phyloP scores from a whole-genome alignment of 2,329 filamentous ascomycete species.

The Byssothecium circinans region DNA sequence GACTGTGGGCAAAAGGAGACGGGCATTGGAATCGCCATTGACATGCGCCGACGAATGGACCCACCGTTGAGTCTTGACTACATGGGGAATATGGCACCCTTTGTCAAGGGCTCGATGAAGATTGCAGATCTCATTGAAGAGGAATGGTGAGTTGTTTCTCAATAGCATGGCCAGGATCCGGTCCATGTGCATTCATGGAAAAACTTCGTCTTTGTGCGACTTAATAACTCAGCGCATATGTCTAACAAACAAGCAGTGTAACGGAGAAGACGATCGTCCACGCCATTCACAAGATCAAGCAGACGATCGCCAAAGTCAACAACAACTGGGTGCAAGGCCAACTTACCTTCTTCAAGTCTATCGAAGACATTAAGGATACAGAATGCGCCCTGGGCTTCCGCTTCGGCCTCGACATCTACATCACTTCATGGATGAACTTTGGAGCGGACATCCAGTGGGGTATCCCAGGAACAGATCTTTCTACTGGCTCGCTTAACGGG shows the following conservation, averaged over 20 bases:
- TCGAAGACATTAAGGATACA: slow-evolving; percentile 32
- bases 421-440: slow-evolving; percentile 41
- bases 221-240: too few relatives aligned
- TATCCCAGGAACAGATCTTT: slow-evolving; percentile 37
- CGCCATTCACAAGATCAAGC: slow-evolving; percentile 30
- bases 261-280: slow-evolving; percentile 31
- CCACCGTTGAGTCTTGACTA: slow-evolving; percentile 28
- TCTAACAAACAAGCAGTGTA: slow-evolving; percentile 23
- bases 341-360: slow-evolving; percentile 33
- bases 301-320: slow-evolving; percentile 31
- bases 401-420: slow-evolving; percentile 38
- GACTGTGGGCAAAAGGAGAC: slow-evolving; percentile 23
- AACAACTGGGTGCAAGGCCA: slow-evolving; percentile 35
- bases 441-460: slow-evolving; percentile 36
- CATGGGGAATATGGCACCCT: slow-evolving; percentile 39
- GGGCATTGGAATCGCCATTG: slow-evolving; percentile 34
- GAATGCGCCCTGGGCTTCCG: slow-evolving; percentile 31
- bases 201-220: too few relatives aligned
- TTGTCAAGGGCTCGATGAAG: slow-evolving; percentile 29
- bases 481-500: slow-evolving; percentile 24
- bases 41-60: slow-evolving; percentile 30
- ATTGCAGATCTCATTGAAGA: slow-evolving; percentile 29
- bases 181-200: too few relatives aligned
- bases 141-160: slow-evolving; percentile 28
- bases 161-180: too few relatives aligned